Conservation (phyloP, 1,284 basidiomycete genomes). For the Fomitiporia mediterranea region DNA sequence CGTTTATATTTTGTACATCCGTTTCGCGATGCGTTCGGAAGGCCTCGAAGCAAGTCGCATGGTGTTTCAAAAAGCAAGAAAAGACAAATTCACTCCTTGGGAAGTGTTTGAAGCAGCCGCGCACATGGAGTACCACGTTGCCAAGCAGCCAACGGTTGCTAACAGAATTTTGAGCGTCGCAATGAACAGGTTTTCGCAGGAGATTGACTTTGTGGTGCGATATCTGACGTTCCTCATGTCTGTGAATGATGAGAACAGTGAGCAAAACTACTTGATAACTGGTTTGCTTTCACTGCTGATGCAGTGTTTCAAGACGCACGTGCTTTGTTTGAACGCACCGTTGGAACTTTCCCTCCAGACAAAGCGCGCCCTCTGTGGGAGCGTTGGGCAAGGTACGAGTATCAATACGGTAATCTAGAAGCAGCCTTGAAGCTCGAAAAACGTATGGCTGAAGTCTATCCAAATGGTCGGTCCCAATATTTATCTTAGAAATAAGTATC, state of each 20-base stretch:
- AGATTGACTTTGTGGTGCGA: conserved; percentile 81
- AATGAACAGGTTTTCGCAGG: conserved; percentile 79
- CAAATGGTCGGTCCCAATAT: conserved; percentile 52
- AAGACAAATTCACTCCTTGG: conserved; percentile 85
- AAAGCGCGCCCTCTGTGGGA: conserved; percentile 89
- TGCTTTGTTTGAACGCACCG: conserved; percentile 89
- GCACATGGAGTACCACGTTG: conserved; percentile 94
- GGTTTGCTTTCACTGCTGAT: conserved; percentile 17
- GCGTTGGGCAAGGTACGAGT: conserved; percentile 93
- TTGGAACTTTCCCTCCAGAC: conserved; percentile 74
- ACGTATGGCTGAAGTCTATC: conserved; percentile 84
- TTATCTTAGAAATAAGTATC: neutral
- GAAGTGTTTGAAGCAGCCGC: conserved; percentile 93
- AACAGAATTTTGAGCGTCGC: conserved; percentile 94
- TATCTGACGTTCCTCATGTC: conserved; percentile 93
- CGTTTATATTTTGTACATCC: conserved; percentile 87
- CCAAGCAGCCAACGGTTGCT: conserved; percentile 80
- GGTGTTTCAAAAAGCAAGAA: conserved; percentile 83
- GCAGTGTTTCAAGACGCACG: conserved; percentile 69
- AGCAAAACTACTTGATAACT: conserved; percentile 27
- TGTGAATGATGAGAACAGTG: conserved; percentile 94
- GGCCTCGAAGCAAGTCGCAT: conserved; percentile 51
- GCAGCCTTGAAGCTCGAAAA: conserved; percentile 87
- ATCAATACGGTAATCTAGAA: conserved; percentile 90
- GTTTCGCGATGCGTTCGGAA: conserved; percentile 84